Evolutionary conservation across 2,329 filamentous ascomycete genomes (phyloP).

Genomic region (Colletotrichum brevisporum): DNA sequence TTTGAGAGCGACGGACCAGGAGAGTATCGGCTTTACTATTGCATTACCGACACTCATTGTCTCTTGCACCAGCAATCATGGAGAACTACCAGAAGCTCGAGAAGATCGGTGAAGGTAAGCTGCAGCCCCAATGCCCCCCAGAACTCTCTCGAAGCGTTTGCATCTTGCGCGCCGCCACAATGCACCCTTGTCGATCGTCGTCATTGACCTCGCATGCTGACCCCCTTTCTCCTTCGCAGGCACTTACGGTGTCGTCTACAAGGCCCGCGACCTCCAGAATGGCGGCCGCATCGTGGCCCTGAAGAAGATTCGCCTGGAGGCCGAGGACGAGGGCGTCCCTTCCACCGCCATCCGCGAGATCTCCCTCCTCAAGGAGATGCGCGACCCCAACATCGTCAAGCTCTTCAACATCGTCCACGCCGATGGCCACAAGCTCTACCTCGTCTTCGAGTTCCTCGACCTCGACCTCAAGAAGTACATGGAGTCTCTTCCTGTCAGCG

Average conservation of each 20-base stretch:
- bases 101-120: slow-evolving; percentile 93
- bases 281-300: slow-evolving; percentile 89
- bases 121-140: not conserved
- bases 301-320: slow-evolving; percentile 96
- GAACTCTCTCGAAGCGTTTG: not conserved
- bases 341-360: slow-evolving; percentile 96
- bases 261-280: slow-evolving; percentile 87
- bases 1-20: not conserved
- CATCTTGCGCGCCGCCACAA: slow-evolving; percentile 14
- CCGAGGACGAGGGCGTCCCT: slow-evolving; percentile 94
- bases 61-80: slow-evolving; percentile 65
- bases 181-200: not conserved
- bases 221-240: slow-evolving; percentile 65
- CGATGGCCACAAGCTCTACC: slow-evolving; percentile 94
- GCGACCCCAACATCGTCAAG: slow-evolving; percentile 89
- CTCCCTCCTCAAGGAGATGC: slow-evolving; percentile 94
- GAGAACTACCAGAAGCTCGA: slow-evolving; percentile 98
- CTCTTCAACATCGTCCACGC: slow-evolving; percentile 94
- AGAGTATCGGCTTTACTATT: not conserved
- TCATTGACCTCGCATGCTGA: not conserved
- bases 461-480: slow-evolving; percentile 96
- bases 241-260: slow-evolving; percentile 96
- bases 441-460: slow-evolving; percentile 93
- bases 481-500: slow-evolving; percentile 87
- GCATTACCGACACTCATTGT: slow-evolving; percentile 6